A percentile compares a stretch with the other conserved stretches of the same genome.
phyloP scores from a whole-genome alignment of 768 basidiomycete species.

The Pleurotus pulmonarius region DNA sequence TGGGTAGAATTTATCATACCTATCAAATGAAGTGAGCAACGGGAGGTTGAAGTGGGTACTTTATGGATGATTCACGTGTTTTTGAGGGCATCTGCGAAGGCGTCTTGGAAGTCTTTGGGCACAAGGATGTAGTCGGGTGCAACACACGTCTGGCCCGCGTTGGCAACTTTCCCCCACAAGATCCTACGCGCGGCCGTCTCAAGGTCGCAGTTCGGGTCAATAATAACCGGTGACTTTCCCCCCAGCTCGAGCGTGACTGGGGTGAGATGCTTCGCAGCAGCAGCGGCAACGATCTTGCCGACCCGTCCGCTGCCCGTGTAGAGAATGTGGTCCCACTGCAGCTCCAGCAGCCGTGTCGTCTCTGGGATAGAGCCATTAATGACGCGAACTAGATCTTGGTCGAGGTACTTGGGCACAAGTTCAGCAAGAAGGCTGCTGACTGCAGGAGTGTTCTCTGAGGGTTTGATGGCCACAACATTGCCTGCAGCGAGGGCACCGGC shows the following conservation, averaged over 20 bases:
- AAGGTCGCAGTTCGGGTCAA: constrained; percentile 69
- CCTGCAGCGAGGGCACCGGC: constrained; percentile 80
- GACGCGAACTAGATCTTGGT: constrained; percentile 58
- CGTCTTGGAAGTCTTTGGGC: constrained; percentile 39
- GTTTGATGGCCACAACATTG: constrained; percentile 68
- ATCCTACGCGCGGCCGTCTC: constrained; percentile 65
- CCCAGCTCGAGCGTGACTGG: constrained; percentile 50
- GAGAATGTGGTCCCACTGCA: constrained; percentile 58
- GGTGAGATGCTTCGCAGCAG: constrained; percentile 75
- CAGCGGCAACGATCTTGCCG: constrained; percentile 62
- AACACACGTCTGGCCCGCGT: constrained; percentile 75
- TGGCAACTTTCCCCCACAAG: constrained; percentile 78
- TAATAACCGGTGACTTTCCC: constrained; percentile 73
- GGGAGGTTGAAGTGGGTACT: neutral
- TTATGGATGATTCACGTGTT: constrained; percentile 26
- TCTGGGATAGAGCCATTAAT: constrained; percentile 68
- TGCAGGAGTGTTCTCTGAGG: constrained; percentile 65
- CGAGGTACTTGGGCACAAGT: constrained; percentile 73
- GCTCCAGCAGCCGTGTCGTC: constrained; percentile 67
- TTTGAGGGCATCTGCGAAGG: constrained; percentile 40
- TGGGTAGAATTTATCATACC: constrained; percentile 55
- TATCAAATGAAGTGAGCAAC: constrained; percentile 16
- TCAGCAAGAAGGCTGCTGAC: constrained; percentile 57
- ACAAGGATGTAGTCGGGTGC: constrained; percentile 58
- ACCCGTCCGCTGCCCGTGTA: constrained; percentile 51